Evolutionary conservation across 805 yeast species (phyloP).

Genomic region (Ogataea nakhonphanomensis): DNA sequence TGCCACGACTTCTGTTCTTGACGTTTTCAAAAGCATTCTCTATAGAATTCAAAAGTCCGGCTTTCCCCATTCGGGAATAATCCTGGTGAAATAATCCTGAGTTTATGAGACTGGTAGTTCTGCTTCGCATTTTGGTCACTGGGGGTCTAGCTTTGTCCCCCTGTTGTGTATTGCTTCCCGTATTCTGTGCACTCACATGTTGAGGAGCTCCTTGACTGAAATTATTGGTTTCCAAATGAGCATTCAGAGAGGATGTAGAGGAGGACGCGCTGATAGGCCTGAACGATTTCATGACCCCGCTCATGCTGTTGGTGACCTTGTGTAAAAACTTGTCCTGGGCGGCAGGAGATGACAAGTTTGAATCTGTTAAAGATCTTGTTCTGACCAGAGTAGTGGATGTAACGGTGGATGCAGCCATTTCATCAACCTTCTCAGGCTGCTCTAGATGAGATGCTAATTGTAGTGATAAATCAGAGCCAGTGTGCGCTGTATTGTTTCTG

Average conservation of each 20-base stretch:
- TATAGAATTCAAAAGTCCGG: conserved; percentile 26
- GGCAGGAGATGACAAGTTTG: conserved; percentile 15
- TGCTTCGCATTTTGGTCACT: conserved; percentile 25
- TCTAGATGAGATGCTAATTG: conserved; percentile 6
- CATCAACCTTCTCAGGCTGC: conserved; percentile 5
- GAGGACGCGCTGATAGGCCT: conserved; percentile 33
- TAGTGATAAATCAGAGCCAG: conserved; percentile 12
- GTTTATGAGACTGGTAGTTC: conserved; percentile 33
- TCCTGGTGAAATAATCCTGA: conserved; percentile 7
- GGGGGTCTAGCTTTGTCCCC: conserved; percentile 2
- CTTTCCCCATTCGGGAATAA: conserved; percentile 11
- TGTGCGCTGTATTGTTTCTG: conserved; percentile 7
- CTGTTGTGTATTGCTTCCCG: background rate
- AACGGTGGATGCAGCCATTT: conserved; percentile 9
- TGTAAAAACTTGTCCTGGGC: conserved; percentile 28
- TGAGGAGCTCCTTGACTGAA: background rate
- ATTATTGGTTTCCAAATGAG: conserved; percentile 11
- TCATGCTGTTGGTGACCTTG: conserved; percentile 32
- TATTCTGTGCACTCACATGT: conserved; percentile 4
- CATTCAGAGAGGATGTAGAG: conserved; percentile 30
- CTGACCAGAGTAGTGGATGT: conserved; percentile 11
- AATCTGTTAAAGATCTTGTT: conserved; percentile 10
- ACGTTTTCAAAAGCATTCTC: conserved; percentile 34
- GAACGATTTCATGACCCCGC: conserved; percentile 35
- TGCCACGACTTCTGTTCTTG: conserved; percentile 32